A percentile compares a stretch with the other conserved stretches of the same genome.
Evolutionary conservation across 192 early-diverging fungal genomes (phyloP).

Genomic region (Backusella macrospora): DNA sequence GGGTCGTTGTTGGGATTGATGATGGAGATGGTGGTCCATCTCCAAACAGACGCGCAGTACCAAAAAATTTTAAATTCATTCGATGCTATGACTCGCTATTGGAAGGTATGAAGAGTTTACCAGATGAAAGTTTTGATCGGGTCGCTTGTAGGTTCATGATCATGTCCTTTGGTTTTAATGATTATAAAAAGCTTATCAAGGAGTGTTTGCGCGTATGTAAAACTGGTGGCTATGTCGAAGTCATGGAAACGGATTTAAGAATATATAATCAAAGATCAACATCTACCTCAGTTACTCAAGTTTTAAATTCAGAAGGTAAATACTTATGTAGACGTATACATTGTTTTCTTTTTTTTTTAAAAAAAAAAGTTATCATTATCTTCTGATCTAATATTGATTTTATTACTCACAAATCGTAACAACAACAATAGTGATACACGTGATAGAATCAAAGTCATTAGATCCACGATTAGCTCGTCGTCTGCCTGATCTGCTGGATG

Average conservation of each 20-base stretch:
- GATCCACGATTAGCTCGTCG: slow-evolving; percentile 21
- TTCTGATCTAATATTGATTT: not conserved
- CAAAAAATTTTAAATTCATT: slow-evolving; percentile 28
- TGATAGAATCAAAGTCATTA: slow-evolving; percentile 17
- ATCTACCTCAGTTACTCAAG: not conserved
- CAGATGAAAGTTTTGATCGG: slow-evolving; percentile 26
- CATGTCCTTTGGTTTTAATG: slow-evolving; percentile 11
- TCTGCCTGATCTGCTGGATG: slow-evolving; percentile 12
- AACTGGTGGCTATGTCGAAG: slow-evolving; percentile 29
- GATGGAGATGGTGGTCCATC: slow-evolving; percentile 11
- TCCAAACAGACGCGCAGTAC: slow-evolving; percentile 10
- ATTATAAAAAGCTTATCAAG: slow-evolving; percentile 15
- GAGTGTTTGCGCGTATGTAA: slow-evolving; percentile 35
- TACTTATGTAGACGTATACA: too few relatives aligned
- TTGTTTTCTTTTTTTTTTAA: not conserved
- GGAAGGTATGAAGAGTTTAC: slow-evolving; percentile 12
- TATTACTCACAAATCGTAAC: not conserved
- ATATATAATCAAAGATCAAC: slow-evolving; percentile 17
- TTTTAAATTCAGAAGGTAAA: slow-evolving; percentile 36
- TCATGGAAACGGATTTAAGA: slow-evolving; percentile 37
- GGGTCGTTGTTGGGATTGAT: slow-evolving; percentile 26
- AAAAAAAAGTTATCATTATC: not conserved
- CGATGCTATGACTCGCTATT: slow-evolving; percentile 22
- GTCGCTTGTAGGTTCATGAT: slow-evolving; percentile 21
- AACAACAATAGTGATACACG: slow-evolving; percentile 12